A percentile compares a stretch with the other conserved stretches of the same genome.
phyloP scores from a whole-genome alignment of 179 eudicot genomes.

The Spinacia oleracea region DNA sequence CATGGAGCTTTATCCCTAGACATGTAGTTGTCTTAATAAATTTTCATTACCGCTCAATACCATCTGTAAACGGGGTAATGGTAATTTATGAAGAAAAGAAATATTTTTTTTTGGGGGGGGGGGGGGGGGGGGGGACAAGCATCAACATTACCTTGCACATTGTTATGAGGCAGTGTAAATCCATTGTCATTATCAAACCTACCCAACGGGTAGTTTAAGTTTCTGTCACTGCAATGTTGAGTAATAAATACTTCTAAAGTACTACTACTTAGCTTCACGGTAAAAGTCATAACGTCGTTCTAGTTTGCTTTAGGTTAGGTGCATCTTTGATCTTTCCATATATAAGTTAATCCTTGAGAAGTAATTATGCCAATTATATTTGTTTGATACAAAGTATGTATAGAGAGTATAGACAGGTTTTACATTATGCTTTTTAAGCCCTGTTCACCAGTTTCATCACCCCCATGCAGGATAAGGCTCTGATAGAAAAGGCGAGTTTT shows the following conservation, averaged over 20 bases:
- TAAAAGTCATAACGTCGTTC: not conserved
- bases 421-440: not conserved
- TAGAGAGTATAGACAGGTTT: not conserved
- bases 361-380: not conserved
- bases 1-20: not conserved
- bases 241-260: not conserved
- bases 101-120: too few species aligned
- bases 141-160: not conserved
- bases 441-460: not conserved
- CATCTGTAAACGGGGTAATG: not conserved
- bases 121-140: not conserved
- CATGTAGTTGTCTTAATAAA: not conserved
- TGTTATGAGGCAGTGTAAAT: not conserved
- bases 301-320: not conserved
- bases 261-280: not conserved
- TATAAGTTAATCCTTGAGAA: not conserved
- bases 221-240: too few species aligned
- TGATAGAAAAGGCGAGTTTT: slow-evolving; percentile 47
- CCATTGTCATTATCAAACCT: not conserved
- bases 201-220: not conserved
- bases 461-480: slow-evolving; percentile 58
- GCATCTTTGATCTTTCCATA: not conserved
- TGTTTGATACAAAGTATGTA: not conserved
- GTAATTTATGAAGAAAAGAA: not conserved
- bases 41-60: not conserved